Base-by-base conservation (phyloP, 1,284 basidiomycete genomes). In the Butyriboletus appendiculatus region DNA sequence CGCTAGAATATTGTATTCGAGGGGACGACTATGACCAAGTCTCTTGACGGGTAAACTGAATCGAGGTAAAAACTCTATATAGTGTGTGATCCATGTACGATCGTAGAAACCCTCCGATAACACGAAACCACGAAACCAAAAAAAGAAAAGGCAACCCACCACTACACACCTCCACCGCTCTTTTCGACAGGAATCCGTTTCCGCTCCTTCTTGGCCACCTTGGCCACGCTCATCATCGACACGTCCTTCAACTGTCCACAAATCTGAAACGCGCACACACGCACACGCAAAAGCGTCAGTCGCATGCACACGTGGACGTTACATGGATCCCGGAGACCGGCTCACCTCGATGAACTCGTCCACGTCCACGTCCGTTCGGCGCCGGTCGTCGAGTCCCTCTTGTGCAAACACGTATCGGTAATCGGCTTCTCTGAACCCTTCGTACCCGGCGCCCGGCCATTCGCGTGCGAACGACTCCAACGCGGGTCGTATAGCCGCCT, bases 191-290 rank as follows among this genome's bases (percentile, higher is more conserved):
- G 91, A 55, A 93, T 94, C 58, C 80, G 78, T 56, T 73, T 72
- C 54, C 86, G 76, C 61, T 82, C 71, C 24, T 69, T 70, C 58
- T 76, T 77, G 42, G 59, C 68, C 38, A 64, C 59, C 52, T 66
- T 66, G 32, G 61, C 73, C 50, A 70, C 74, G 68, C 77, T 86
- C 48, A 78, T 75, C 65, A 85, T 84, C 52, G 81, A 81, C 18
- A 94, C 80, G 62, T 94, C 91, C 70, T 93, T 93, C 58, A 95
- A 74, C 47, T 84, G 87, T 3, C 88, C 90, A 55, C 89, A 94
- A 46, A 94, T 84, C 85, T 92, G 62, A 2, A 16, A 12, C 18
- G 26, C 26, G 26, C 26, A 7, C 14, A 5, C 5, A 5, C 32
- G 11, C 30, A 32, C 30, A 32, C 12, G 14, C 30, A 1, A 9